phyloP scores from a whole-genome alignment of 1,284 basidiomycete species.

The Amylostereum chailletii region DNA sequence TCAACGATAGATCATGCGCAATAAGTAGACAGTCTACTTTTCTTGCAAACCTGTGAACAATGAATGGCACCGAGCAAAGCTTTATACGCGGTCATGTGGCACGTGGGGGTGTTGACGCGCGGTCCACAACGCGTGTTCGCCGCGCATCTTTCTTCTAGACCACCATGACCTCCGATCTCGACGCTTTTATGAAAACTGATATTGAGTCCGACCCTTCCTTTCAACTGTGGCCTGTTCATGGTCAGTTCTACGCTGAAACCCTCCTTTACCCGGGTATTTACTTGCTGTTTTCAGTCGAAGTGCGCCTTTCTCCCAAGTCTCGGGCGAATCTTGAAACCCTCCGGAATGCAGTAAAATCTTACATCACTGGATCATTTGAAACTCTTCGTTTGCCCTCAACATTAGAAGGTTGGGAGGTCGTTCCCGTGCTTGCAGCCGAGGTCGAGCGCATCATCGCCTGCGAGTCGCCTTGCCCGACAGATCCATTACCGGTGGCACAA shows the following conservation, averaged over 20 bases:
- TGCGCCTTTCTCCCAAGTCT: conserved; percentile 58
- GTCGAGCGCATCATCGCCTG: conserved; percentile 77
- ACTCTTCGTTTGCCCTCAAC: conserved; percentile 58
- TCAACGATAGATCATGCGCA: no score
- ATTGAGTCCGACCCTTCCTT: no score
- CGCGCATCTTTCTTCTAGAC: conserved; percentile 3
- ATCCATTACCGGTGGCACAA: conserved; percentile 48
- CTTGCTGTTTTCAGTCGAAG: conserved; percentile 57
- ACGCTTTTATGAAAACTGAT: not conserved
- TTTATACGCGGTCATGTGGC: no score
- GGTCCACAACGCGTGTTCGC: not conserved
- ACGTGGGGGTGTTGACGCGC: no score
- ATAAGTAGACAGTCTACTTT: no score
- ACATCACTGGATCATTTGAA: conserved; percentile 50
- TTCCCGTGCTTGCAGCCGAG: conserved; percentile 61
- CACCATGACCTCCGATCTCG: conserved; percentile 1
- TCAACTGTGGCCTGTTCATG: conserved; percentile 11
- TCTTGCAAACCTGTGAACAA: no score
- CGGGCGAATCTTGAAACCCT: conserved; percentile 69
- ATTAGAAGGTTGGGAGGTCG: conserved; percentile 66
- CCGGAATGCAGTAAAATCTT: conserved; percentile 50
- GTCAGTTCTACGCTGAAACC: conserved; percentile 3
- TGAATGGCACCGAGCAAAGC: no score
- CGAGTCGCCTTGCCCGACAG: conserved; percentile 50
- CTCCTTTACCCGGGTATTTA: not conserved